Evolutionary conservation across 805 yeast species (phyloP).

Genomic region (Kodamaea laetipori): DNA sequence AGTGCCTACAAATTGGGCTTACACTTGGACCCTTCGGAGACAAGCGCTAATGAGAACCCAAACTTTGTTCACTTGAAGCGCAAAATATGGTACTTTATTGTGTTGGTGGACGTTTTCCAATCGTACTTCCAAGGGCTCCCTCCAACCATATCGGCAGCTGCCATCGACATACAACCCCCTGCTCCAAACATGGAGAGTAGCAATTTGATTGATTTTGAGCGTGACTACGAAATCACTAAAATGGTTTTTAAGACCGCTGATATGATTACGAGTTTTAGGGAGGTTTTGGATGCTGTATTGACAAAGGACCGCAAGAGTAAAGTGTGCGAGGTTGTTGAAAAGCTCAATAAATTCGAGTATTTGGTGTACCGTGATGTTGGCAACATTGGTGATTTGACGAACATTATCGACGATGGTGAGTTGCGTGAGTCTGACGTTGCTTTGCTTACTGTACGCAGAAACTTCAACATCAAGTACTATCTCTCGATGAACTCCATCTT

Average conservation of each 20-base stretch:
- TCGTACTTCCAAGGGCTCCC: conserved; percentile 11
- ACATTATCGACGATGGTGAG: conserved; percentile 1
- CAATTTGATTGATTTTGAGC: conserved; percentile 14
- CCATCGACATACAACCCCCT: conserved; percentile 20
- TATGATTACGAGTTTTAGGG: conserved; percentile 5
- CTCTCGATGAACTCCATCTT: conserved; percentile 19
- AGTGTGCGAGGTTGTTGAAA: conserved; percentile 9
- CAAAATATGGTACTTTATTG: conserved; percentile 15
- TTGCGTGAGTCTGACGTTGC: conserved; percentile 11
- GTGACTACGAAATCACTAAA: conserved; percentile 10
- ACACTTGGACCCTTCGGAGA: conserved; percentile 22
- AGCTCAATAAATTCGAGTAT: conserved; percentile 11
- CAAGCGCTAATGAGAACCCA: conserved; percentile 15
- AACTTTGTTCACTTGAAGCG: conserved; percentile 10
- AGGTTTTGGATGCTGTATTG: background rate
- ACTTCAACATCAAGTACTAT: conserved; percentile 19
- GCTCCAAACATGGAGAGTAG: conserved; percentile 11
- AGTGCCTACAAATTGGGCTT: conserved; percentile 23
- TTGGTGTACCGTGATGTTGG: conserved; percentile 3
- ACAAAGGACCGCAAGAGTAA: conserved; percentile 5
- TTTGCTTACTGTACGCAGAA: conserved; percentile 18
- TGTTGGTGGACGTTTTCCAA: conserved; percentile 13
- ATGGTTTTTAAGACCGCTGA: background rate
- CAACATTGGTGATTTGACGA: background rate
- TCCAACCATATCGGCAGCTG: conserved; percentile 13